Evolutionary conservation across 2,329 filamentous ascomycete genomes (phyloP), one percentile per base, ranked within the genome.

Genomic region (Penicillium sp.): DNA sequence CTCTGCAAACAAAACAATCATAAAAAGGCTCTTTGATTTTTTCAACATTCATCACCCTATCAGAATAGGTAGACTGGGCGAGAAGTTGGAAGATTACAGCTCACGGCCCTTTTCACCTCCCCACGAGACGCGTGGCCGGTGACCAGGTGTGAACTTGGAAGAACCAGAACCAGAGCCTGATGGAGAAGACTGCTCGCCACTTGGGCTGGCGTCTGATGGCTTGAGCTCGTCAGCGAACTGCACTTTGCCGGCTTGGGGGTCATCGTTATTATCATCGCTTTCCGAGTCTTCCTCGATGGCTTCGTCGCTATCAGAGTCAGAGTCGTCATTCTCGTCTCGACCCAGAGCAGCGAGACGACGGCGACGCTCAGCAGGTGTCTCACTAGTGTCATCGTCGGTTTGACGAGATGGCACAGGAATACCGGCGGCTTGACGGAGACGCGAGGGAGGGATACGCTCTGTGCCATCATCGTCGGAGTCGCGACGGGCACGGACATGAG

Each of bases 301-400:
- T 40, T 51, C 62, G 7, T 51, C 50, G 4, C 49, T 54, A 12
- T 69, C 69, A 3, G 65, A 68, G 7, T 67, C 65, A 1, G 59
- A 59, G 10, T 65, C 61, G 6, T 64, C 67, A 23, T 64, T 58
- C 7, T 62, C 50, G 27, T 67, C 56, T 41, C 73, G 61, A 36
- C 75, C 75, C 9, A 78, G 57, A 1, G 75, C 75, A 21, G 74
- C 75, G 7, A 78, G 67, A 62, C 76, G 74, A 51, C 76, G 75
- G 41, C 74, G 70, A 32, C 74, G 75, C 55, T 78, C 75, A 7
- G 75, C 76, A 1, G 74, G 74, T 3, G 76, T 78, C 52, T 77
- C 74, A 21, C 66, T 68, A 0, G 69, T 70, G n/a, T 74, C 71
- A 12, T 73, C 71, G 23, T 67, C 68, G 6, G 30, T 33, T 50